Percentiles rank a stretch among this genome's conserved stretches.
phyloP scores from a whole-genome alignment of 441 rosid species.

The Syzygium malaccense region DNA sequence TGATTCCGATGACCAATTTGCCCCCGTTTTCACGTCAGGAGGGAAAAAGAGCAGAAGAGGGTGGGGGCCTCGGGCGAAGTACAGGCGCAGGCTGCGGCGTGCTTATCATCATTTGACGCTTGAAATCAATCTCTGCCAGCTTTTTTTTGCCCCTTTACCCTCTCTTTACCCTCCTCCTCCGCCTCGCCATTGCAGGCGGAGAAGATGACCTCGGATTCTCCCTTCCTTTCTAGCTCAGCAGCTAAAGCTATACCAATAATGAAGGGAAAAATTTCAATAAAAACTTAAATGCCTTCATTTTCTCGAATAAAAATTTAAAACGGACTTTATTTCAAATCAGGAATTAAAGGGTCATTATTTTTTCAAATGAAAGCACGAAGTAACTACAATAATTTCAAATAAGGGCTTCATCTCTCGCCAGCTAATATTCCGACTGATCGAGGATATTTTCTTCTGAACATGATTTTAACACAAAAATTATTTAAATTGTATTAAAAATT shows the following conservation, averaged over 20 bases:
- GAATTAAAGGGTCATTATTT: too few species aligned
- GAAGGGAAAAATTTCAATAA: too few species aligned
- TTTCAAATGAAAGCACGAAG: too few species aligned
- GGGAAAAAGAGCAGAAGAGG: neutral
- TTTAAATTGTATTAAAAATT: too few species aligned
- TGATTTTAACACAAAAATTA: too few species aligned
- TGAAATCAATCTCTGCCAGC: neutral
- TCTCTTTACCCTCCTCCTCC: neutral
- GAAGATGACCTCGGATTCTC: too few species aligned
- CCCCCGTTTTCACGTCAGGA: neutral
- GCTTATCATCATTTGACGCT: neutral
- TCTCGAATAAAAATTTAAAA: too few species aligned
- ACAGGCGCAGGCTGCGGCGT: neutral
- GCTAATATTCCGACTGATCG: too few species aligned
- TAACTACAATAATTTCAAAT: too few species aligned
- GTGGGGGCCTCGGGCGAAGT: neutral
- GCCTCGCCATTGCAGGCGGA: neutral
- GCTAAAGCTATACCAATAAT: too few species aligned
- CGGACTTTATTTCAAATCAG: accelerated
- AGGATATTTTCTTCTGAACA: too few species aligned
- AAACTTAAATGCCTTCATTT: accelerated
- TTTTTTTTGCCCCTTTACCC: neutral
- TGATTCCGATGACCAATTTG: neutral
- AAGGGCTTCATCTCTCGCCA: accelerated
- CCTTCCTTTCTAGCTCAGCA: too few species aligned